Conservation (phyloP, 129 eudicot species). For the Gnaphalium uliginosum region DNA sequence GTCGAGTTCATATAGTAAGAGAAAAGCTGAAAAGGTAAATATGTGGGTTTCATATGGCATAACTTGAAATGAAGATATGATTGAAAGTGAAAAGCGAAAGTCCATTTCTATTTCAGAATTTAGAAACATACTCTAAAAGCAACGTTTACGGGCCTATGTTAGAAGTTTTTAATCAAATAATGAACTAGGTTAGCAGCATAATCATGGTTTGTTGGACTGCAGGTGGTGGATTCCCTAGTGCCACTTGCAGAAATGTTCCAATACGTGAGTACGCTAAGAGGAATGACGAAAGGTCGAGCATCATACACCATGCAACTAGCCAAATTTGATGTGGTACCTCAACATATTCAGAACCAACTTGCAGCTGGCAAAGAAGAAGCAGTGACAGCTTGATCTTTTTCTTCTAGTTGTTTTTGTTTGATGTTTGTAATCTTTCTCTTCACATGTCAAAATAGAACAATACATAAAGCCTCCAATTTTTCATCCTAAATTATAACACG, state of each 20-base stretch:
- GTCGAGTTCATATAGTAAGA: too few species aligned
- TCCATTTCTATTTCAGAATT: not conserved
- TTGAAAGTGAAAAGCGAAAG: not conserved
- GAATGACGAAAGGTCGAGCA: slow-evolving; percentile 97
- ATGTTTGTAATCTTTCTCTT: slow-evolving; percentile 19
- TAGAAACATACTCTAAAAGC: not conserved
- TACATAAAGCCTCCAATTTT: slow-evolving; percentile 23
- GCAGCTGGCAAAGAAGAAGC: slow-evolving; percentile 74
- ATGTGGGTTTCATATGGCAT: too few species aligned
- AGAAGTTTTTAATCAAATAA: not conserved
- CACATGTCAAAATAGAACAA: slow-evolving; percentile 26
- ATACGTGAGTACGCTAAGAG: slow-evolving; percentile 84
- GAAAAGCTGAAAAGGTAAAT: too few species aligned
- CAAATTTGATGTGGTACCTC: slow-evolving; percentile 91
- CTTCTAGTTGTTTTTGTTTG: slow-evolving; percentile 4
- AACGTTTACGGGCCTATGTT: not conserved
- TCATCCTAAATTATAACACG: slow-evolving; percentile 21
- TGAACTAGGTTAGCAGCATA: not conserved
- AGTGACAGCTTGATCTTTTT: slow-evolving; percentile 59
- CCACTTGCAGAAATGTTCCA: slow-evolving; percentile 98
- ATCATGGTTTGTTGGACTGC: slow-evolving; percentile 23
- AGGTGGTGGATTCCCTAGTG: slow-evolving; percentile 92
- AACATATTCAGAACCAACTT: slow-evolving; percentile 90
- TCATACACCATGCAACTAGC: slow-evolving; percentile 95
- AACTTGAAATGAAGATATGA: too few species aligned